Evolutionary conservation across 768 basidiomycete species (phyloP), one percentile per base, ranked within the genome.

Genomic region (Leccinum aurantiacum): DNA sequence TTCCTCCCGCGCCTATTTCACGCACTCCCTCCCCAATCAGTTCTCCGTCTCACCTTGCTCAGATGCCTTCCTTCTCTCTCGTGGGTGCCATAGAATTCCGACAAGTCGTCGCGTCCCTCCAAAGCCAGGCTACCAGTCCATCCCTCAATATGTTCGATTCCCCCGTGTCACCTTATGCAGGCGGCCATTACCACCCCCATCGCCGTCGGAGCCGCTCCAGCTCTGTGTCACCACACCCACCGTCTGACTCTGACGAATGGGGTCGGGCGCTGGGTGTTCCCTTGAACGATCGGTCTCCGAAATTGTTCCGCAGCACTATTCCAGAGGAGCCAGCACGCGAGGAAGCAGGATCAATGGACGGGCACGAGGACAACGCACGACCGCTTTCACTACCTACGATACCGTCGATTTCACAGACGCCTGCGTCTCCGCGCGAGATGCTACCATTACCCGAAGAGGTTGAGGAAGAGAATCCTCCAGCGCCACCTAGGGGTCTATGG

Each of bases 31-130:
- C 88, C 2, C 82, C 84, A 6, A 69, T 79, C 7, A 75, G 71
- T 25, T 60, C 70, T 0, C 60, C 79, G 24, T 60, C 77, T 63
- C 73, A 74, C 24, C 72, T 78, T 38, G 72, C 74, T 10, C 83
- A 84, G 61, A 82, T 93, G 74, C 90, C 90, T 3, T 91, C 90
- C 0, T 93, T 93, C 67, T 98, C 96, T 3, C 83, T 99, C 2
- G 84, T 98, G 5, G 93, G 96, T 9, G 97, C 97, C 0, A 83
- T 99, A 48, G 97, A 99, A 74, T 99, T 99, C 75, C 83, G 95
- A 17, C 89, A 95, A 60, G 90, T 98, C 24, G 89, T 99, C 22
- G 81, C 89, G 11, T 87, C 89, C 0, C 79, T 99, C 24, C 85
- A 86, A 63, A 80, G 80, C 53, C 86, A 95, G 67, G 87, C 88